Conservation (phyloP, 73 alveolate genomes). For the Tetrahymena elliotti region DNA sequence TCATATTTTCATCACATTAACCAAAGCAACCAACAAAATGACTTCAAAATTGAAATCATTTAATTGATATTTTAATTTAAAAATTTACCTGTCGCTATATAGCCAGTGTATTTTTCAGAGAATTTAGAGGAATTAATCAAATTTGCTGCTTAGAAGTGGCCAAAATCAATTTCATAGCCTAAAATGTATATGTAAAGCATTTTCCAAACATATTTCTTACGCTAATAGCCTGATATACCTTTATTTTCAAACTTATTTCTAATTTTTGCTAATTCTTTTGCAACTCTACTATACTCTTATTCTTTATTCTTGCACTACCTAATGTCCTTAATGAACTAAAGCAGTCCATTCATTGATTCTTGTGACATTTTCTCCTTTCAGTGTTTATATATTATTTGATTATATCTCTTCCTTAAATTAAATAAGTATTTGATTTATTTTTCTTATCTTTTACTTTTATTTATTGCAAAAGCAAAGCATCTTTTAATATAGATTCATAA, state of each 20-base stretch:
- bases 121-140: constrained; percentile 87
- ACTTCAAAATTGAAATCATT: not conserved
- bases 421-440: not conserved
- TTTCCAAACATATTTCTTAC: constrained; percentile 96
- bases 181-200: constrained; percentile 71
- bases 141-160: constrained; percentile 87
- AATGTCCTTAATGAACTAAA: constrained; percentile 93
- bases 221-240: constrained; percentile 92
- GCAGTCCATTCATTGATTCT: constrained; percentile 83
- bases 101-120: constrained; percentile 97
- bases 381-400: not conserved
- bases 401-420: not conserved
- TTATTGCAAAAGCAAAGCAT: not conserved
- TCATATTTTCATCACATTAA: not conserved
- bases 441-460: not conserved
- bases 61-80: too few species aligned
- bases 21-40: not conserved
- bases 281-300: constrained; percentile 91
- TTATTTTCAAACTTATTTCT: constrained; percentile 82
- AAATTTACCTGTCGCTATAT: constrained; percentile 69
- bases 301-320: constrained; percentile 93
- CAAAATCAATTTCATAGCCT: constrained; percentile 98
- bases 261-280: constrained; percentile 95
- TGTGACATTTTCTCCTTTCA: not conserved
- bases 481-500: not conserved